Evolutionary conservation across 257 asterid species (phyloP), one percentile per base, ranked within the genome.

Genomic region (Orobanche coerulescens): DNA sequence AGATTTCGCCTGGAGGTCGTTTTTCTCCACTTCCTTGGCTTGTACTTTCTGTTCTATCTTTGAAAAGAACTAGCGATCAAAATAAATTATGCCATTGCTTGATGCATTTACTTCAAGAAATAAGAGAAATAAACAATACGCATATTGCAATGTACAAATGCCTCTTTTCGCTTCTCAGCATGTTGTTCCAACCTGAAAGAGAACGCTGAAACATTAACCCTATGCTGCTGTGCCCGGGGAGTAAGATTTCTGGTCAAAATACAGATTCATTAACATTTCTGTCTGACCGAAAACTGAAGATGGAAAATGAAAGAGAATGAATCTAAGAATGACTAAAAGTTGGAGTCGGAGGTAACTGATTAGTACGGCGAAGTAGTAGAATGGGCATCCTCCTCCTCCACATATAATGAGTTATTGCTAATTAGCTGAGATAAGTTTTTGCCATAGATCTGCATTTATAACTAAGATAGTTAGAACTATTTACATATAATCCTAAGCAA

Each of bases 101-200:
- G 22, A 47, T 31, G 43, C 71, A 68, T 56, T 34, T n/a, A 15
- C n/a, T n/a, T 25, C 3, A 12, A 30, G 39, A 50, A 18, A 66
- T 61, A 24, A n/a, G 3, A 15, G 34, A 14, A 14, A n/a, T 2
- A 40, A 37, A 50, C n/a, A 36, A 40, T 1, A 19, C 5, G 62
- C 4, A 5, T 1, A 4, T 2, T 14, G 20, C 25, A 50, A 20
- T 12, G 36, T 48, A 12, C n/a, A n/a, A n/a, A n/a, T 69, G 82
- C 95, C 94, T 87, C 87, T 69, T 67, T 87, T 47, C 95, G 76
- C 60, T 79, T 84, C 65, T 84, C 90, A 9, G 95, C 97, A 13
- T 92, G 94, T 62, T 84, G 82, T 59, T 84, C 83, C 84, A 79
- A 76, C 75, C 95, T 76, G 66, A 58, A 86, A 13, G 95, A 78